Conservation (phyloP, 2,329 filamentous ascomycete genomes). For the Diaporthe nobilis region DNA sequence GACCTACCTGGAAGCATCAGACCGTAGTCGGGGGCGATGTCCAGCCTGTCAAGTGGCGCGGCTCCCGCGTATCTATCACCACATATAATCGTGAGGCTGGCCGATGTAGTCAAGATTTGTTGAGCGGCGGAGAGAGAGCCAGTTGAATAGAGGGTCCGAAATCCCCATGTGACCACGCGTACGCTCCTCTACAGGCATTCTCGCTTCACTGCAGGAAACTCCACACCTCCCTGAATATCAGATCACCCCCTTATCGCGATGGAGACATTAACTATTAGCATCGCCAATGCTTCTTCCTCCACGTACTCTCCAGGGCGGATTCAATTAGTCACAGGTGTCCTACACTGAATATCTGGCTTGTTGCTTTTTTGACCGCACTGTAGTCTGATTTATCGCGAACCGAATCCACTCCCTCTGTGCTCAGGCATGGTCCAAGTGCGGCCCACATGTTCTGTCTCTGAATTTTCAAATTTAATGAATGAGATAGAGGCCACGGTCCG, state of each 20-base stretch:
- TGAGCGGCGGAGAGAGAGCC: not conserved
- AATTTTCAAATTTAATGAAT: no score
- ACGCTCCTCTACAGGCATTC: not conserved
- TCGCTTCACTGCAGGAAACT: slow-evolving; percentile 6
- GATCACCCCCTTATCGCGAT: slow-evolving; percentile 18
- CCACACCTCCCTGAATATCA: slow-evolving; percentile 4
- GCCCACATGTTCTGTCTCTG: not conserved
- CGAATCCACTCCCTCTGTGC: not conserved
- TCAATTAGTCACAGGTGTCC: not conserved
- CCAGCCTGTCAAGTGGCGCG: not conserved
- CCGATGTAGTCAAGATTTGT: not conserved
- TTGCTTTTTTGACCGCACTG: not conserved
- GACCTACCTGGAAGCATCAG: not conserved
- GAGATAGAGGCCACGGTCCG: not conserved
- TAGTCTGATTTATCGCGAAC: not conserved
- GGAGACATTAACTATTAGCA: slow-evolving; percentile 1
- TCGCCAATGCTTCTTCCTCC: not conserved
- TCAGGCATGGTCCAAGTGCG: not conserved
- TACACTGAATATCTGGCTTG: not conserved
- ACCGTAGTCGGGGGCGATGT: not conserved
- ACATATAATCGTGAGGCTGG: not conserved
- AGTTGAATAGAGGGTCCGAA: not conserved
- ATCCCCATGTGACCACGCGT: not conserved
- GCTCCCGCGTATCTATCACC: not conserved
- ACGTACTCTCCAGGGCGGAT: not conserved